Conservation (phyloP, 805 yeast genomes). For the Cephaloascus albidus region DNA sequence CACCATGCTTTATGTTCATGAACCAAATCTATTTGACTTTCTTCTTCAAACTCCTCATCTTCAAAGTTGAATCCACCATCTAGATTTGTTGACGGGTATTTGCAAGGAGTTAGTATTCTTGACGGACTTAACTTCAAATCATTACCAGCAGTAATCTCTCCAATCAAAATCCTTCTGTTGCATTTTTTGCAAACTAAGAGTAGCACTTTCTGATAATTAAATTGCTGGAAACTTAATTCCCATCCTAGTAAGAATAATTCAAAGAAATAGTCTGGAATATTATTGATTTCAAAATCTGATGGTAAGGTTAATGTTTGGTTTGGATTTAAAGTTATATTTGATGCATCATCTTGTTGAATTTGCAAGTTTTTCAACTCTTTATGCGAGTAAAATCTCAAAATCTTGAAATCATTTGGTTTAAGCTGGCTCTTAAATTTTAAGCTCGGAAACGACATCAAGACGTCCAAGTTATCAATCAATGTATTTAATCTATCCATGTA, state of each 20-base stretch:
- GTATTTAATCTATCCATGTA: not conserved
- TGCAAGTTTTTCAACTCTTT: not conserved
- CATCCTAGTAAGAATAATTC: conserved; percentile 23
- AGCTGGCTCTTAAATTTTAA: not conserved
- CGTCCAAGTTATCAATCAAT: not conserved
- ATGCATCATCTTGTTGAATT: not conserved
- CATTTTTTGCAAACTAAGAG: conserved; percentile 22
- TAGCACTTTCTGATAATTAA: conserved; percentile 12
- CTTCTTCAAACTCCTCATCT: conserved; percentile 1
- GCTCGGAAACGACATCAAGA: not conserved
- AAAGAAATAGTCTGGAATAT: conserved; percentile 1
- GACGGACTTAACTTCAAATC: not conserved
- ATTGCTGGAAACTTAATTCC: conserved; percentile 17
- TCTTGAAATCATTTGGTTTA: not conserved
- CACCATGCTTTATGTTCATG: conserved; percentile 29
- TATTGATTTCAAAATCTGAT: not conserved
- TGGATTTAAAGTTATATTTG: not conserved
- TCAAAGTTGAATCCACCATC: not conserved
- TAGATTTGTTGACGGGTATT: not conserved
- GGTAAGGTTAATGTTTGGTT: not conserved
- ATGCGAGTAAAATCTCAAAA: not conserved
- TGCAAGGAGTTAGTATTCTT: not conserved
- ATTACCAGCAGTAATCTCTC: conserved; percentile 4
- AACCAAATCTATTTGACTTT: conserved; percentile 11
- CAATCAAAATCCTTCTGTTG: conserved; percentile 20